These are phyloP conservation scores for Coemansia sp. DNA, from an alignment of 371 early-diverging fungal species.

Conservation along the genomic window DNA sequence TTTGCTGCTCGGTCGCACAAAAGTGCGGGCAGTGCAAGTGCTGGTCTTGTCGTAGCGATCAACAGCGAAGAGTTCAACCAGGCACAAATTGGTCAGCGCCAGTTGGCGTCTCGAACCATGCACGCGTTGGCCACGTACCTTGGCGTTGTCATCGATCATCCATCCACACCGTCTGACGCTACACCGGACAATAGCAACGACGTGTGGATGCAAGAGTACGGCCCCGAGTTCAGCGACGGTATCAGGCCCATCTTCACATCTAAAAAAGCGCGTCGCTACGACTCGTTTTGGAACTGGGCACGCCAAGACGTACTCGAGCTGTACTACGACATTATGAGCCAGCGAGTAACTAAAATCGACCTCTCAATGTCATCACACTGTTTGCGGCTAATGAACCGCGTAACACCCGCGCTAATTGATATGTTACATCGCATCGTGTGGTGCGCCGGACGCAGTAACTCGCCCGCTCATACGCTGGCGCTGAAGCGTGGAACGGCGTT, in stretches of 20 bases:
- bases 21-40: conserved; percentile 61
- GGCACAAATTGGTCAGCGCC: conserved; percentile 73
- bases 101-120: conserved; percentile 77
- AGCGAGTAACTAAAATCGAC: conserved; percentile 77
- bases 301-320: conserved; percentile 85
- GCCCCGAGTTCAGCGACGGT: conserved; percentile 82
- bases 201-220: conserved; percentile 79
- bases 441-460: conserved; percentile 63
- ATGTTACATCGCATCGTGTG: conserved; percentile 82
- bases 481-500: conserved; percentile 75
- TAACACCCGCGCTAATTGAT: conserved; percentile 69
- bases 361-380: conserved; percentile 75
- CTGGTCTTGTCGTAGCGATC: conserved; percentile 63
- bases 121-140: conserved; percentile 84
- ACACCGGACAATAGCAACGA: conserved; percentile 68
- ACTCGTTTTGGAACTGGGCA: conserved; percentile 98
- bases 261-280: conserved; percentile 85
- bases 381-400: conserved; percentile 85
- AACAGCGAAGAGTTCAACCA: conserved; percentile 87
- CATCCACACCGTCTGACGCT: conserved; percentile 26
- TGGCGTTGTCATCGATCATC: conserved; percentile 73
- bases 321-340: conserved; percentile 87
- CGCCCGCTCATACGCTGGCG: conserved; percentile 75
- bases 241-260: conserved; percentile 78
- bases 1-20: conserved; percentile 59